Percentiles rank a stretch among this genome's conserved stretches.
phyloP scores from a whole-genome alignment of 352 stramenopile genomes.

The Globisporangium yorkense region DNA sequence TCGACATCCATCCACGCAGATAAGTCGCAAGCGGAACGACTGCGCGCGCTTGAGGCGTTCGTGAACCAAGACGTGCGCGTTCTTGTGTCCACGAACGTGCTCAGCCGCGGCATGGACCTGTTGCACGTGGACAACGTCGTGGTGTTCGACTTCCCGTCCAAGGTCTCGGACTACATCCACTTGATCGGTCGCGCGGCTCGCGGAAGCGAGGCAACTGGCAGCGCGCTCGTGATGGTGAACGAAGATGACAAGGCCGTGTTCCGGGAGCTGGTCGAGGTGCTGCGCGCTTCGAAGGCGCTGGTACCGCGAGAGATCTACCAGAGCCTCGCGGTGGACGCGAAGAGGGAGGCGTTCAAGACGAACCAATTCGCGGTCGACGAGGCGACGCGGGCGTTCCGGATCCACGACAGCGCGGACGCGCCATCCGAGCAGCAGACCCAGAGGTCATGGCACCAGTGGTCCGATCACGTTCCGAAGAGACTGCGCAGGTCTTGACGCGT shows the following conservation, averaged over 20 bases:
- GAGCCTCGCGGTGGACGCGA: slow-evolving; percentile 21
- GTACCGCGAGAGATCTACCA: slow-evolving; percentile 42
- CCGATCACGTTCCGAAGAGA: slow-evolving; percentile 3
- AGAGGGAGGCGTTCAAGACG: slow-evolving; percentile 9
- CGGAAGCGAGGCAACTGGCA: slow-evolving; percentile 14
- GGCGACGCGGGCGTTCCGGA: slow-evolving; percentile 39
- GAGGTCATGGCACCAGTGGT: slow-evolving; percentile 9
- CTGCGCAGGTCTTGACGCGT: not conserved
- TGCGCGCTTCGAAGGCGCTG: slow-evolving; percentile 20
- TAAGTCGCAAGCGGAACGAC: slow-evolving; percentile 51
- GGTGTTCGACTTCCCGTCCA: slow-evolving; percentile 65
- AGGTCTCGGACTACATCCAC: slow-evolving; percentile 58
- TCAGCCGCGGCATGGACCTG: slow-evolving; percentile 71
- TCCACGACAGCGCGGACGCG: slow-evolving; percentile 17
- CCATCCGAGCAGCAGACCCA: not conserved
- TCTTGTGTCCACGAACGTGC: slow-evolving; percentile 60
- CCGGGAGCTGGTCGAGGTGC: slow-evolving; percentile 27
- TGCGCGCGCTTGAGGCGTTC: slow-evolving; percentile 53
- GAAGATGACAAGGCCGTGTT: slow-evolving; percentile 33
- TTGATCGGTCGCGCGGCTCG: slow-evolving; percentile 49
- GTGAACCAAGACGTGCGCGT: slow-evolving; percentile 38
- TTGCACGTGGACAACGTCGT: slow-evolving; percentile 62
- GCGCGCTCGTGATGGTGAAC: slow-evolving; percentile 44
- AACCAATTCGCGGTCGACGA: slow-evolving; percentile 26
- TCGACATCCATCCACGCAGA: slow-evolving; percentile 52